Evolutionary conservation across 352 stramenopile genomes (phyloP).

Genomic region (Pythium volutum): DNA sequence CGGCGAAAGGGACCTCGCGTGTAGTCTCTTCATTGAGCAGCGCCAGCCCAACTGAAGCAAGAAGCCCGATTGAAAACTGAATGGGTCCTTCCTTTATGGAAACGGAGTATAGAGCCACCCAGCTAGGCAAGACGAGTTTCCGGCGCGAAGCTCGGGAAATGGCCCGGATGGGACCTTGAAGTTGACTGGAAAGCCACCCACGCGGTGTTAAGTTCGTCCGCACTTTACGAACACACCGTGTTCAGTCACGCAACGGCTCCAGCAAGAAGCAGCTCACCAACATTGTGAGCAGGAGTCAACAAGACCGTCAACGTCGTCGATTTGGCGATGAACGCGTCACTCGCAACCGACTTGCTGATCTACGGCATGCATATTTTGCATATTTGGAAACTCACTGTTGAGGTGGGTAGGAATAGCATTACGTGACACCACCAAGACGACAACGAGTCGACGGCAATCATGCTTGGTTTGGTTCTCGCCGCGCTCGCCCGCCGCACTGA

Average conservation of each 20-base stretch:
- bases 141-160: not conserved
- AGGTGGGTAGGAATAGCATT: too few species aligned
- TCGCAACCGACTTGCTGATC: conserved; percentile 4
- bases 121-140: not conserved
- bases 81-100: too few species aligned
- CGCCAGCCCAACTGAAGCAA: not conserved
- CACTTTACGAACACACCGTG: not conserved
- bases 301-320: not conserved
- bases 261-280: conserved; percentile 4
- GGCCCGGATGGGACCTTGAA: not conserved
- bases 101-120: not conserved
- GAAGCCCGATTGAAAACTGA: not conserved
- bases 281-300: conserved; percentile 4
- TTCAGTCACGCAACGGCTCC: too few species aligned
- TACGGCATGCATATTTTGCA: not conserved
- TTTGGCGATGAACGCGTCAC: conserved; percentile 18
- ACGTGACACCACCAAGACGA: too few species aligned
- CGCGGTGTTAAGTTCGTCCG: too few species aligned
- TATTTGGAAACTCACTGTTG: too few species aligned
- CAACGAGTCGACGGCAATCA: too few species aligned
- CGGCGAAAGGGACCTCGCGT: not conserved
- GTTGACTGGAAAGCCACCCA: not conserved
- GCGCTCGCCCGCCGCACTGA: too few species aligned
- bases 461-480: too few species aligned
- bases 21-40: not conserved